A percentile compares a stretch with the other conserved stretches of the same genome.
Evolutionary conservation across 495 filamentous ascomycete genomes (phyloP).

Genomic region (Neurospora sp.): DNA sequence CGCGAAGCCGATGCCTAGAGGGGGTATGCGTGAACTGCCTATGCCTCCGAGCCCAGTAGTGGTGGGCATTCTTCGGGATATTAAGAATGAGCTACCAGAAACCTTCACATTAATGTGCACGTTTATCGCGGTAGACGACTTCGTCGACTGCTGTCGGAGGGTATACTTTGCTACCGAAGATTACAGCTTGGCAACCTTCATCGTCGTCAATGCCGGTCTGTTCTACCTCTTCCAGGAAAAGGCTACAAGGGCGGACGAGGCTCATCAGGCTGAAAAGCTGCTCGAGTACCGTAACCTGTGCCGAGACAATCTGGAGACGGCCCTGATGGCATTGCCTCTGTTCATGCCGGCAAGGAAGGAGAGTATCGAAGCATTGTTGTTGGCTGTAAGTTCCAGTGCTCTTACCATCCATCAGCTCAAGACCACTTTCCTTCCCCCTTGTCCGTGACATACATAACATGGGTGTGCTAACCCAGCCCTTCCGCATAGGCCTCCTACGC

Average conservation of each 20-base stretch:
- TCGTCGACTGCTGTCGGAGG: slow-evolving; percentile 47
- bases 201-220: slow-evolving; percentile 46
- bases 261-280: slow-evolving; percentile 13
- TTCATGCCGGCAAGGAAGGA: slow-evolving; percentile 48
- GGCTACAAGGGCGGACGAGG: slow-evolving; percentile 24
- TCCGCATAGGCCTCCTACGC: slow-evolving; percentile 36
- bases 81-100: slow-evolving; percentile 28
- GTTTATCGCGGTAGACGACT: slow-evolving; percentile 40
- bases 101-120: slow-evolving; percentile 31
- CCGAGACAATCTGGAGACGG: slow-evolving; percentile 48
- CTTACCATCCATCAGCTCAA: no score
- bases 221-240: slow-evolving; percentile 48
- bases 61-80: slow-evolving; percentile 37
- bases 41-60: slow-evolving; percentile 47
- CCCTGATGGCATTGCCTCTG: slow-evolving; percentile 46
- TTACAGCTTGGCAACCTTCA: slow-evolving; percentile 44
- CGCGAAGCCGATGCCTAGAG: slow-evolving; percentile 31
- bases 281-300: slow-evolving; percentile 36
- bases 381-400: slow-evolving; percentile 34
- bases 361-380: slow-evolving; percentile 47
- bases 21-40: slow-evolving; percentile 37
- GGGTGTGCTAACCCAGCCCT: background rate
- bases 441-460: background rate
- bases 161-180: slow-evolving; percentile 52
- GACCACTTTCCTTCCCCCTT: background rate